Base-by-base conservation (phyloP, 257 asterid genomes). In the Avicennia marina region DNA sequence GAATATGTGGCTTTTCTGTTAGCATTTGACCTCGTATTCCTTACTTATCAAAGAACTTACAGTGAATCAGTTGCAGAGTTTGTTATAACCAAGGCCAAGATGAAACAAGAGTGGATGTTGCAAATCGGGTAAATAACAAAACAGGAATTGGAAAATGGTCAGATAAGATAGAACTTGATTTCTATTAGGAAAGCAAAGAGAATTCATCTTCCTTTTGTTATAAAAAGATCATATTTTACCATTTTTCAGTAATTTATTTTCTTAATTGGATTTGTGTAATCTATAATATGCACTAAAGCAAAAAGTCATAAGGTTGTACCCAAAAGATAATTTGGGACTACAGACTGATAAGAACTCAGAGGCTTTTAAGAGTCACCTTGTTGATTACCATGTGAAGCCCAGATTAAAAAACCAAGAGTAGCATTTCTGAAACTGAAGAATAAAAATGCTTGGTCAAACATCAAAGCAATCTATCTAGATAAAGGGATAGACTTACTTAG, bases 81-180 rank as follows among this genome's bases (percentile, higher is more conserved):
- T 29, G 8, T 4, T 29, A 29, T 8, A 29, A 29, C 34, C 8
- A 29, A 0, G 34, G 8, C 8, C 8, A 29, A 4, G 16, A 6
- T 29, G 26, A 51, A 53, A 53, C 45, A 53, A 53, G 18, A 52
- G 42, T 4, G 34, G 16, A 52, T 21, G 19, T 33, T 33, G 59
- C 13, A 53, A 11, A 2, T 51, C 26, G 18, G 24, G n/a, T n/a
- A n/a, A n/a, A n/a, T n/a, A n/a, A 52, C 17, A 53, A 11, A 53
- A 34, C 16, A 16, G 15, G 41, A 27, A 50, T 2, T n/a, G 16
- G 42, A 36, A 36, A 11, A 10, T 36, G 15, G 3, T 36, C 16
- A 53, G 18, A 32, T 11, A 32, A 32, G 27, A 53, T 53, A 24
- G 19, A 36, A 21, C 46, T 33, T 34, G 46, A 54, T 54, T 20